These are phyloP conservation scores for Suhomyces xylopsoci DNA, from an alignment of 805 yeast genomes.

Conservation along the genomic window DNA sequence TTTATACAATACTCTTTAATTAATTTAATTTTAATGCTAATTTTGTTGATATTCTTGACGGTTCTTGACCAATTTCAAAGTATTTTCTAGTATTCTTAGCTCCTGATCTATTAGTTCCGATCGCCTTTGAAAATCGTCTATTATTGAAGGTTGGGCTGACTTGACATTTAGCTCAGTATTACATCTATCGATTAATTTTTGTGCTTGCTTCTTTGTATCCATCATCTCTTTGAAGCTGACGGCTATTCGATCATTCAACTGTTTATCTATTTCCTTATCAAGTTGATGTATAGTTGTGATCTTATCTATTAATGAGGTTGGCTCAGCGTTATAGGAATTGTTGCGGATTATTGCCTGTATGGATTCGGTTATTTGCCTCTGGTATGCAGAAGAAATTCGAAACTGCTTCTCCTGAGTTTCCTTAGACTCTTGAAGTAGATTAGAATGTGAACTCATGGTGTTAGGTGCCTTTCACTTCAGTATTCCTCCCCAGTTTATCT, in stretches of 20 bases:
- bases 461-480: not conserved
- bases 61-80: conserved; percentile 29
- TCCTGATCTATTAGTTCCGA: conserved; percentile 73
- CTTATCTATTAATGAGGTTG: conserved; percentile 18
- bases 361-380: conserved; percentile 24
- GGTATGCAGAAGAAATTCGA: conserved; percentile 22
- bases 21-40: not conserved
- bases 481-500: not conserved
- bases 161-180: not conserved
- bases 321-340: conserved; percentile 25
- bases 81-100: conserved; percentile 64
- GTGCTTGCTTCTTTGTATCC: conserved; percentile 10
- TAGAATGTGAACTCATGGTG: conserved; percentile 19
- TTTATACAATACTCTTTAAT: not conserved
- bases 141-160: not conserved
- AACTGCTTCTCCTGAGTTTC: conserved; percentile 28
- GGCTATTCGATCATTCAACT: conserved; percentile 32
- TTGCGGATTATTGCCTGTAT: conserved; percentile 20
- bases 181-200: conserved; percentile 8
- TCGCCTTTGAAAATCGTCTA: conserved; percentile 22
- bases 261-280: conserved; percentile 35
- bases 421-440: conserved; percentile 33
- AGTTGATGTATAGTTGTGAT: conserved; percentile 40
- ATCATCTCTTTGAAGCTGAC: conserved; percentile 14
- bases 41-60: not conserved